phyloP scores from a whole-genome alignment of 331 rosid genomes.

The Cucumis variabilis region DNA sequence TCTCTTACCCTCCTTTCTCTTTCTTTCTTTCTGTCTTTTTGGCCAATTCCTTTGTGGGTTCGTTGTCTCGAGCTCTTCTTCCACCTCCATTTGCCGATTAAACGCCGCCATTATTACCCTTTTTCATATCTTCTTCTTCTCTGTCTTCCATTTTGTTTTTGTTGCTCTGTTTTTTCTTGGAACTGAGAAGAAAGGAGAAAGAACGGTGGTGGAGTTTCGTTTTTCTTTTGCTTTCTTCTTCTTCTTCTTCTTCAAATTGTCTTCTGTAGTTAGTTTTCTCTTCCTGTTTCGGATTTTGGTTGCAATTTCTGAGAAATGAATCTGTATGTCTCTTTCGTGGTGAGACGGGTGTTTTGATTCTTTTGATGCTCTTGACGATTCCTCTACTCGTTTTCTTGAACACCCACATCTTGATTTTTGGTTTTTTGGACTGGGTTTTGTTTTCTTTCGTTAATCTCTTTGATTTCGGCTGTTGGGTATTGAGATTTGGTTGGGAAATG shows the following conservation, averaged over 20 bases:
- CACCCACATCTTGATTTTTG: slow-evolving; percentile 16
- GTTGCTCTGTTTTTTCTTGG: background rate
- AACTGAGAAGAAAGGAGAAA: background rate
- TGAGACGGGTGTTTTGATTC: background rate
- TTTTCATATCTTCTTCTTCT: background rate
- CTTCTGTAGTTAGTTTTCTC: background rate
- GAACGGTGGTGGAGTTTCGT: background rate
- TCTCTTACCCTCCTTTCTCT: background rate
- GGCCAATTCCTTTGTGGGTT: slow-evolving; percentile 18
- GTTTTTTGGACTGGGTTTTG: background rate
- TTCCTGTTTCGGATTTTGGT: background rate
- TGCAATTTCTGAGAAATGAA: background rate
- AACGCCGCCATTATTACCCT: slow-evolving; percentile 16
- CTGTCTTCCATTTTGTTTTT: background rate
- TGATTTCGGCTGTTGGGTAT: background rate
- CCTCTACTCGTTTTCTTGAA: background rate
- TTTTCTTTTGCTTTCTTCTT: background rate
- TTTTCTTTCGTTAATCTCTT: background rate
- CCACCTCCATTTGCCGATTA: slow-evolving; percentile 16
- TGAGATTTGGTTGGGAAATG: slow-evolving; percentile 32
- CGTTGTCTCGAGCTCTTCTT: slow-evolving; percentile 6
- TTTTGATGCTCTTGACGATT: background rate
- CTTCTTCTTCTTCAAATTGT: background rate
- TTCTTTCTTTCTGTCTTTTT: slow-evolving; percentile 6
- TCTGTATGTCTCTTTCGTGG: slow-evolving; percentile 22